Percentiles rank a stretch among this genome's conserved stretches.
Conservation (phyloP, 805 yeast species). For the Naumovozyma dairenensis region DNA sequence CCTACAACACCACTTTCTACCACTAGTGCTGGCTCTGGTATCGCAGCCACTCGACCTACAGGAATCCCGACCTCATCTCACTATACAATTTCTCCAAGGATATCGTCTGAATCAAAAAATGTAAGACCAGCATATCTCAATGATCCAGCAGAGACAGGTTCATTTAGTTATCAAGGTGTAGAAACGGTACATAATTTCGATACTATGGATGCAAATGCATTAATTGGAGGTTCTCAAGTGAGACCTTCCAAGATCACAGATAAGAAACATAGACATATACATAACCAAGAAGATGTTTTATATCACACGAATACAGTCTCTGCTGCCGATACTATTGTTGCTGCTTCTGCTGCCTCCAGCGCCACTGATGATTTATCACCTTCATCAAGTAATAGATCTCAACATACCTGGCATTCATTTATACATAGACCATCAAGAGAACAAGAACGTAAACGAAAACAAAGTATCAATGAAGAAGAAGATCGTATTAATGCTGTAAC, state of each 20-base stretch:
- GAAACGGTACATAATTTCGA: constrained; percentile 7
- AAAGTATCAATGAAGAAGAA: constrained; percentile 1
- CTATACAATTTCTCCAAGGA: no score
- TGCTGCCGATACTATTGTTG: no score
- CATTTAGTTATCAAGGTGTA: constrained; percentile 3
- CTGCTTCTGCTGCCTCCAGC: neutral
- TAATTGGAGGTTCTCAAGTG: constrained; percentile 11
- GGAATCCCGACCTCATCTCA: no score
- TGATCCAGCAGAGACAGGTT: neutral
- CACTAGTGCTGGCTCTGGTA: no score
- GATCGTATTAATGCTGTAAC: constrained; percentile 7
- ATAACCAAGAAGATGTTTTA: no score
- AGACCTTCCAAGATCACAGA: neutral
- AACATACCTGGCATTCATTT: neutral
- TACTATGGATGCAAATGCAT: constrained; percentile 7
- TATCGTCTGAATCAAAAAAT: no score
- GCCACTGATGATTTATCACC: neutral
- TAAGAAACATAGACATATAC: neutral
- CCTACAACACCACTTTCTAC: no score
- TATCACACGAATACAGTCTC: no score
- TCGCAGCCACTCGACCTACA: no score
- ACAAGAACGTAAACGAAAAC: neutral
- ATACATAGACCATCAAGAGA: neutral
- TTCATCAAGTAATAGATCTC: neutral
- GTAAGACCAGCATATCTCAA: no score